A percentile compares a stretch with the other conserved stretches of the same genome.
Evolutionary conservation across 1,139 yeast species (phyloP).

Genomic region (Taphrina pruni): DNA sequence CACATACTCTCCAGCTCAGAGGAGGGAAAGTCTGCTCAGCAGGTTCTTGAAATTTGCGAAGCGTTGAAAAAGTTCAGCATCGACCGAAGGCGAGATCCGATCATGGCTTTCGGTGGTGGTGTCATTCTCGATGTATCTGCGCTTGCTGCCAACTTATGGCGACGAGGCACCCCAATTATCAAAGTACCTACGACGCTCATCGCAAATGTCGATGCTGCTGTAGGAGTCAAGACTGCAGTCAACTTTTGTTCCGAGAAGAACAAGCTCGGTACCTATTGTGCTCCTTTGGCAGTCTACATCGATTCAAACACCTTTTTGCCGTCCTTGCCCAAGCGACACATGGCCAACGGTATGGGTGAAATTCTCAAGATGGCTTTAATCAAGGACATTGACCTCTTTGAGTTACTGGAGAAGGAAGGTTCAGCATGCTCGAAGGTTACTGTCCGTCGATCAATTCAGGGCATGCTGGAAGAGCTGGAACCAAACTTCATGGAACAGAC

Average conservation of each 20-base stretch:
- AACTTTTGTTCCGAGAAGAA: slow-evolving; percentile 40
- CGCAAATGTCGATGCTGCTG: slow-evolving; percentile 39
- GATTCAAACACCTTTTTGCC: slow-evolving; percentile 35
- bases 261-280: slow-evolving; percentile 40
- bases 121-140: slow-evolving; percentile 37
- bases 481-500: slow-evolving; percentile 40
- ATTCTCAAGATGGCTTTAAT: slow-evolving; percentile 41
- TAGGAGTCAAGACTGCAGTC: slow-evolving; percentile 41
- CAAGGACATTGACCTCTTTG: slow-evolving; percentile 31
- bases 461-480: slow-evolving; percentile 40
- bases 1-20: slow-evolving; percentile 36
- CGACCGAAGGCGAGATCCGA: slow-evolving; percentile 35
- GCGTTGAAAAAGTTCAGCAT: slow-evolving; percentile 36
- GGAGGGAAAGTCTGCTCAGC: slow-evolving; percentile 34
- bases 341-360: slow-evolving; percentile 41
- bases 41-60: slow-evolving; percentile 30
- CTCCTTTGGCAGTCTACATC: slow-evolving; percentile 38
- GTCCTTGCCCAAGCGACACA: slow-evolving; percentile 30
- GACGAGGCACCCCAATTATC: slow-evolving; percentile 39
- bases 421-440: slow-evolving; percentile 21
- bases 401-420: slow-evolving; percentile 28
- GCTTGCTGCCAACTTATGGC: slow-evolving; percentile 40
- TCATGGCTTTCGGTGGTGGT: slow-evolving; percentile 41
- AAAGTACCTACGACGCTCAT: slow-evolving; percentile 38
- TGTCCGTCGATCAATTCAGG: slow-evolving; percentile 40